Base-by-base conservation (phyloP, 805 yeast species). In the Suhomyces canberraensis region DNA sequence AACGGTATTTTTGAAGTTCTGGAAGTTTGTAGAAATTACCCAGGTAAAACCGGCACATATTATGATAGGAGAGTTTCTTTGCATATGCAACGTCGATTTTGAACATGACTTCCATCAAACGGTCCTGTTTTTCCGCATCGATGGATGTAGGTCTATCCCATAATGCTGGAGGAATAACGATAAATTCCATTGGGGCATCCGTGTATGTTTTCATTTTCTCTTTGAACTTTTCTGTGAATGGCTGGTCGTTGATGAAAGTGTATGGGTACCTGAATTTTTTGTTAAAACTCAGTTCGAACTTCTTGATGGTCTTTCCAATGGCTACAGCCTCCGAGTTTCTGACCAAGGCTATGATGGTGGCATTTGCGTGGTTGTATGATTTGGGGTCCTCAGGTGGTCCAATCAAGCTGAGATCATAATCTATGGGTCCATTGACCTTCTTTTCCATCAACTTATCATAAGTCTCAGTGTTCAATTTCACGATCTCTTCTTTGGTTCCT, bases 41-140 rank as follows among this genome's bases (percentile, higher is more conserved):
- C 33, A 83, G 78, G 55, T 84, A 84, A 58, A 81, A 86, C 17
- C 95, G 71, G 55, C 95, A 86, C 95, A 86, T 86, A 51, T 84
- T 81, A 51, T 84, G 95, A 50, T 86, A 86, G 0, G 89, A 80
- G 15, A 54, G 57, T 57, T 63, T 66, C 15, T 66, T 66, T 2
- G 89, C 86, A 53, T 84, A 83, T 4, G 79, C 83, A 11, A 80
- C 70, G 15, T 71, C 65, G 31, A 73, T 64, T 3, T 60, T 56
- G 3, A 47, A 54, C 49, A 78, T 39, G 9, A 54, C 40, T 16
- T 65, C 53, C 53, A 74, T 69, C 2, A 71, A 75, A 35, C 58
- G 53, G 8, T 46, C 47, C 40, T 73, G 74, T 31, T 55, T 60
- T 3, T 57, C 63, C 3, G 47, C 44, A 54, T 84, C 84, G 14